Base-by-base conservation (phyloP, 2,329 filamentous ascomycete species). In the Alternaria viburni region DNA sequence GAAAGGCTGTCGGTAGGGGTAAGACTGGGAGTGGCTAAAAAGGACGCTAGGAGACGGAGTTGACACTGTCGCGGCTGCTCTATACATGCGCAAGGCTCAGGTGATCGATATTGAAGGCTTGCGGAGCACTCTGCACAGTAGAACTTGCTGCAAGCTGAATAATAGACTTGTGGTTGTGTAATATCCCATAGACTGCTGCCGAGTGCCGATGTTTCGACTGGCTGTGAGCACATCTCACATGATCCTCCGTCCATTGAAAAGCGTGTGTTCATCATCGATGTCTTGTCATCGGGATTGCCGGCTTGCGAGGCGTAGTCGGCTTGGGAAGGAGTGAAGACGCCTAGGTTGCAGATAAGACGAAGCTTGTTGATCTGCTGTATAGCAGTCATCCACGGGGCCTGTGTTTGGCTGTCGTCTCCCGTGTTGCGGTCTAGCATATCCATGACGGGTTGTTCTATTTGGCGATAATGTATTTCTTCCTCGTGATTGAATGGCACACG, bases 271-370 rank as follows among this genome's bases (percentile, higher is more conserved):
- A 64, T 51, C 11, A 55, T 11, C 13, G 54, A 19, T n/a, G 47
- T 43, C 25, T 11, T 36, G 15, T 62, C 30, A 44, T 36, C 30
- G 1, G 1, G 3, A 4, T 5, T 6, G 13, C 30, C 30, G 1
- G 30, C 13, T 5, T 15, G 30, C 13, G 30, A 36, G 30, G 0
- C 0, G 4, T 4, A 8, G 30, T 36, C 4, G 3, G 2, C 13
- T 36, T 36, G 30, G 7, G 30, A 15, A 36, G 3, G 30, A 36
- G 13, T 36, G 30, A 1, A 54, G 15, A 13, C 36, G 5, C 85
- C 85, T 1, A 86, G 64, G 49, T 85, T 82, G 44, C 85, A 86
- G 3, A 86, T 69, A 15, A 84, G 69, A 0, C 84, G 75, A 41
- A 86, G 68, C 0, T 77, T 71, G 36, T 86, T 82, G 41, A 86